Conservation (phyloP, 2,329 filamentous ascomycete genomes). For the Colletotrichum graminicola region DNA sequence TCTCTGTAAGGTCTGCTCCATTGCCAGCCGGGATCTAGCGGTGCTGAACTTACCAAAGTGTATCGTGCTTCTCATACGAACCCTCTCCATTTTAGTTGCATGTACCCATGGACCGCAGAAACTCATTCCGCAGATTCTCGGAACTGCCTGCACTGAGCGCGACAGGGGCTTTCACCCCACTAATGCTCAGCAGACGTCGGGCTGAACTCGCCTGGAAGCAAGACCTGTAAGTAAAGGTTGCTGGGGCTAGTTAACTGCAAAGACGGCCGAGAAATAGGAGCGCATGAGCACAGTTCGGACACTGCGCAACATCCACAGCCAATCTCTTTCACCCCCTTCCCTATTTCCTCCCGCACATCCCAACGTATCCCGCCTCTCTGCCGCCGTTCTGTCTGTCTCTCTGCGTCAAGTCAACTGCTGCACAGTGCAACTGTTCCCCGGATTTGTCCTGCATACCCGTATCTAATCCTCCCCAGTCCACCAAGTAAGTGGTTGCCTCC, state of each 20-base stretch:
- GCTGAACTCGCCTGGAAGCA: conserved; percentile 10
- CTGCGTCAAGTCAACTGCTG: background rate
- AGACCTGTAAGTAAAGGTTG: conserved; percentile 5
- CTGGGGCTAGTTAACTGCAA: background rate
- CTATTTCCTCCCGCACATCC: background rate
- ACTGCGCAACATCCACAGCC: conserved; percentile 7
- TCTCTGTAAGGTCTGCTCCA: too few relatives aligned
- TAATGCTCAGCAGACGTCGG: background rate
- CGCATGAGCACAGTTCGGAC: background rate
- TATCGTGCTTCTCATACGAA: background rate
- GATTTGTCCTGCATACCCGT: conserved; percentile 10
- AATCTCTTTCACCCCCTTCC: background rate
- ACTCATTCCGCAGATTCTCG: conserved; percentile 1
- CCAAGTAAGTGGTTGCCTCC: background rate
- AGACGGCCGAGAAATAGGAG: conserved; percentile 1
- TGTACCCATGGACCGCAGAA: too few relatives aligned
- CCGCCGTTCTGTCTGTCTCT: background rate
- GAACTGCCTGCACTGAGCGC: conserved; percentile 7
- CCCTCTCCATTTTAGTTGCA: background rate
- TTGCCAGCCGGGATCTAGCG: too few relatives aligned
- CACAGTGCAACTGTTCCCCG: conserved; percentile 20
- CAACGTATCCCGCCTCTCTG: background rate
- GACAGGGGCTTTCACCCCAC: conserved; percentile 16
- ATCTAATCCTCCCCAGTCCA: background rate
- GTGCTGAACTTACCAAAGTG: too few relatives aligned